Conservation (phyloP, 805 yeast species). For the Ogataea trehalophila region DNA sequence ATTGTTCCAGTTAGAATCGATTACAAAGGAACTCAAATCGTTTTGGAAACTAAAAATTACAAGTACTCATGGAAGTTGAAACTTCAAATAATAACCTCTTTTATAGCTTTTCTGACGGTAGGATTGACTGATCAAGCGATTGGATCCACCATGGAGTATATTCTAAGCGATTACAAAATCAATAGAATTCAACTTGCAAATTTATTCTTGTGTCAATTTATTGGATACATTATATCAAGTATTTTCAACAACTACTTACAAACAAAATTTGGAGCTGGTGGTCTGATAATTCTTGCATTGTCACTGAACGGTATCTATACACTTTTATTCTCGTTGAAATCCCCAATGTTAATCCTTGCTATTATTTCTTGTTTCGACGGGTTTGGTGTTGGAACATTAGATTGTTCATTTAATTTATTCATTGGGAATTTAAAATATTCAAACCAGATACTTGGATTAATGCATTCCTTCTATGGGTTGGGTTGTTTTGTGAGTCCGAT, state of each 20-base stretch:
- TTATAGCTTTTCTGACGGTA: conserved; percentile 37
- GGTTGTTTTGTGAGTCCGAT: conserved; percentile 52
- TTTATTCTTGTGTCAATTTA: conserved; percentile 46
- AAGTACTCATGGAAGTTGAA: conserved; percentile 34
- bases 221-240: conserved; percentile 55
- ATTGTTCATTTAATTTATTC: conserved; percentile 52
- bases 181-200: conserved; percentile 44
- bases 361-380: conserved; percentile 41
- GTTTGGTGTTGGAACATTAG: conserved; percentile 51
- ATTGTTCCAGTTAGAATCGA: conserved; percentile 3
- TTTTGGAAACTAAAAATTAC: conserved; percentile 38
- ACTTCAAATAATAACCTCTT: conserved; percentile 39
- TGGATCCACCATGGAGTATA: conserved; percentile 53
- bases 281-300: conserved; percentile 33
- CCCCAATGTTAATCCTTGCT: conserved; percentile 39
- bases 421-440: conserved; percentile 41
- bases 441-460: conserved; percentile 45
- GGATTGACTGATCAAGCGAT: conserved; percentile 60
- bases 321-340: conserved; percentile 33
- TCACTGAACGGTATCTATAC: conserved; percentile 4
- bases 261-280: conserved; percentile 41
- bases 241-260: conserved; percentile 41
- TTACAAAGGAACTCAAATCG: conserved; percentile 20
- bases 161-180: conserved; percentile 43
- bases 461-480: conserved; percentile 50